These are phyloP conservation scores for Nicotiana attenuata DNA, from an alignment of 257 asterid genomes.

Conservation along the genomic window DNA sequence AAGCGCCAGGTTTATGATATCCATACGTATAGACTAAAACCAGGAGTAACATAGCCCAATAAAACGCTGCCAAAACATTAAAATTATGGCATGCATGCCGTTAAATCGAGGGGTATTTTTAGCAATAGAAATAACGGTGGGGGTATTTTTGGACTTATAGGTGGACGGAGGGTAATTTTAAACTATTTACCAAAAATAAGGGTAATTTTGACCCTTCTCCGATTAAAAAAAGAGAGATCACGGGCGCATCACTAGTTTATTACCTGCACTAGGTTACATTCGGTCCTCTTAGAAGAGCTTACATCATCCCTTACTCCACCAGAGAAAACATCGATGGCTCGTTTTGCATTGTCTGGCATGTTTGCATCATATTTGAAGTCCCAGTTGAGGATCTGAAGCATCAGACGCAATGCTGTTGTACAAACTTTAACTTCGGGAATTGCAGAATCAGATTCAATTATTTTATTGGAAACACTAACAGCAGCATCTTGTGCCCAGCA, in stretches of 20 bases:
- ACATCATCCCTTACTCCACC: constrained; percentile 45
- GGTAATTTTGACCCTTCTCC: too few relatives aligned
- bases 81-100: too few relatives aligned
- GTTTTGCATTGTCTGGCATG: constrained; percentile 39
- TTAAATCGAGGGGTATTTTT: too few relatives aligned
- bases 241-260: constrained; percentile 12
- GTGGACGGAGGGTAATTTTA: too few relatives aligned
- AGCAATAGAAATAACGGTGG: too few relatives aligned
- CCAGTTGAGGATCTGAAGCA: constrained; percentile 95
- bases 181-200: too few relatives aligned
- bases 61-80: too few relatives aligned
- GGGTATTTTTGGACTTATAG: too few relatives aligned
- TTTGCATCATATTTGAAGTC: constrained; percentile 56
- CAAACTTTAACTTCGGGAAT: constrained; percentile 84
- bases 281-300: constrained; percentile 46
- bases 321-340: constrained; percentile 50
- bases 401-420: constrained; percentile 61
- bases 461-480: constrained; percentile 50
- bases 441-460: constrained; percentile 54
- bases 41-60: too few relatives aligned
- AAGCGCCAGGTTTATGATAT: too few relatives aligned
- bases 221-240: background rate
- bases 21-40: too few relatives aligned
- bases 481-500: constrained; percentile 93
- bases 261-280: constrained; percentile 81